Base-by-base conservation (phyloP, 192 early-diverging fungal genomes). In the Backusella tuberculispora region DNA sequence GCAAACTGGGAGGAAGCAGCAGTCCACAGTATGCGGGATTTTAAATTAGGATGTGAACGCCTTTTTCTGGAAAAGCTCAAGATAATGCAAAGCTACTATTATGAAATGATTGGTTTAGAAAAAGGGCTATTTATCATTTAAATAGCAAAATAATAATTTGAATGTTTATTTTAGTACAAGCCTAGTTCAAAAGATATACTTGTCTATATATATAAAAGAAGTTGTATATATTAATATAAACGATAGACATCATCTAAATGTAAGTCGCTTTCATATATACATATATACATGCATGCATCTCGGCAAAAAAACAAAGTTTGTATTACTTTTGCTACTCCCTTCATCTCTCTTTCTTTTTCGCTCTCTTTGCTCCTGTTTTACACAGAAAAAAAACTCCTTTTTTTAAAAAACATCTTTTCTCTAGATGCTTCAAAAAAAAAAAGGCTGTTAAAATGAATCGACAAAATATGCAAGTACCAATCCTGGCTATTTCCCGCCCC, bases 201-300 rank as follows among this genome's bases (percentile, higher is more conserved):
- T 8, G 8, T 17, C n/a, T 48, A 17, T 48, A 48, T 47, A 5
- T 48, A n/a, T 19, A 50, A 21, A 53, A n/a, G 48, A 8, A 53
- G n/a, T 9, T 53, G 8, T 6, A 53, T n/a, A 53, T 10, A 43
- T 43, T 43, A 3, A 53, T 50, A 8, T 53, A 53, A n/a, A 9
- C 7, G 50, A 19, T 53, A 53, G 3, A 13, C 6, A 60, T 60
- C 53, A 60, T 60, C 26, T 24, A 60, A 2, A 26, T 8, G 26
- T 60, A 26, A 60, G 26, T n/a, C 21, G 26, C 53, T 60, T 60
- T 6, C 24, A 8, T 19, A 53, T 13, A 26, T 60, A 50, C 19
- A 60, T 60, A 60, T 26, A 60, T 56, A 60, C 53, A 60, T 60
- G 53, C 53, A 60, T 60, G 53, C 53, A 60, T 7, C 53, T 60